phyloP scores from a whole-genome alignment of 2,329 filamentous ascomycete genomes.

The Nemania sp. region DNA sequence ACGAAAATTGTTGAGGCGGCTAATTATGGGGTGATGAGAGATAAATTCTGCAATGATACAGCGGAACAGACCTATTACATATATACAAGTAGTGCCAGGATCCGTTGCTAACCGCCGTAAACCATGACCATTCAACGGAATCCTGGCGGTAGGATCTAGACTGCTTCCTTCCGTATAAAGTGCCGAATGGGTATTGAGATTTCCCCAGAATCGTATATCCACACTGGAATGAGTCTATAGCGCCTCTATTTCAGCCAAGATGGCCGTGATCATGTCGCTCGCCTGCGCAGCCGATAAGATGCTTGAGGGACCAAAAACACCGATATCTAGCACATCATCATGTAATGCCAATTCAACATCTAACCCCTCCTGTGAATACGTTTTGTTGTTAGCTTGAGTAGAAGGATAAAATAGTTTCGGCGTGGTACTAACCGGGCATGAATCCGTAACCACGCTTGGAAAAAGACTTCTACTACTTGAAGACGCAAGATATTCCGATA shows the following conservation, averaged over 20 bases:
- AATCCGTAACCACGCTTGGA: constrained; percentile 22
- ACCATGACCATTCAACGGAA: neutral
- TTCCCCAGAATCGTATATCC: neutral
- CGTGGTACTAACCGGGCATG: constrained; percentile 39
- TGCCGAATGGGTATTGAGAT: neutral
- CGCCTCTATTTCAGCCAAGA: constrained; percentile 40
- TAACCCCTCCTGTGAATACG: constrained; percentile 44
- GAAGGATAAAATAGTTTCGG: neutral
- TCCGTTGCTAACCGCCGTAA: neutral
- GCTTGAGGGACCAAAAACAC: constrained; percentile 45
- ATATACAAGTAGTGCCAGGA: neutral
- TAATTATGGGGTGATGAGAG: no score
- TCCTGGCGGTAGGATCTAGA: neutral
- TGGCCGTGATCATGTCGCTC: constrained; percentile 35
- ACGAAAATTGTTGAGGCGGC: neutral
- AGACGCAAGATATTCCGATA: constrained; percentile 26
- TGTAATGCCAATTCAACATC: constrained; percentile 48
- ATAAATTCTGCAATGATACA: no score
- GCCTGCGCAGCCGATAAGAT: constrained; percentile 39
- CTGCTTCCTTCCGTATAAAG: neutral
- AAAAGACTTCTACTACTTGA: constrained; percentile 34
- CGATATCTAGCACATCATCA: constrained; percentile 46
- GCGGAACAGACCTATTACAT: neutral
- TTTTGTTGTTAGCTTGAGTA: constrained; percentile 23
- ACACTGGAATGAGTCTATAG: constrained; percentile 1